Conservation (phyloP, 345 rosid genomes). For the Populus davidiana region DNA sequence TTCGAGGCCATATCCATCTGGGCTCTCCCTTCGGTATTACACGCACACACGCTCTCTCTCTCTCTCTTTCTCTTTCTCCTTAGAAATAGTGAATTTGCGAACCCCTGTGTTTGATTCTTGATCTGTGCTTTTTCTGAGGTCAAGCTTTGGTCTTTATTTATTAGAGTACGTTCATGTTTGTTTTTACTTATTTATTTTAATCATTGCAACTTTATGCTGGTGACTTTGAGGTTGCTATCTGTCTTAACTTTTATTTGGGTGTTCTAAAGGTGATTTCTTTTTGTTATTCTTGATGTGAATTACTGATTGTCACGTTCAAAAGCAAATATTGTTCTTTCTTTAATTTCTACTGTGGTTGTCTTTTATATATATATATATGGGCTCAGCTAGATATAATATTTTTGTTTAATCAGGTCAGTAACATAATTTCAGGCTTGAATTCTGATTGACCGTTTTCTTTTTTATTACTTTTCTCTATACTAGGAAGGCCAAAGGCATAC, state of each 20-base stretch:
- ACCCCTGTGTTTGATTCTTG: neutral
- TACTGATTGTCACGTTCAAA: neutral
- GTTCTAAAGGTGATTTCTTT: neutral
- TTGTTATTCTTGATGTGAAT: neutral
- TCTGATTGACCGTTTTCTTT: neutral
- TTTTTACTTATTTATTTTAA: neutral
- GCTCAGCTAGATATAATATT: neutral
- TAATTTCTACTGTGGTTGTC: neutral
- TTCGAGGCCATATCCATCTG: slow-evolving; percentile 38
- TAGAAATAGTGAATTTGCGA: neutral
- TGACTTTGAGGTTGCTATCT: neutral
- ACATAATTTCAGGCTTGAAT: neutral
- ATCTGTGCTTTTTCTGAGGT: neutral
- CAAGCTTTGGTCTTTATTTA: neutral
- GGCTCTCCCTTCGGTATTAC: slow-evolving; percentile 38
- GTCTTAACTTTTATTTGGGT: neutral
- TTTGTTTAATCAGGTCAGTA: neutral
- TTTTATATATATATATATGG: too few species aligned
- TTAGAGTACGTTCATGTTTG: neutral
- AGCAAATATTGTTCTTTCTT: neutral
- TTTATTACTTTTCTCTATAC: neutral
- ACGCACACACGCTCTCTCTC: neutral
- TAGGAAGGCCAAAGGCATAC: neutral
- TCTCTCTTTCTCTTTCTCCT: neutral
- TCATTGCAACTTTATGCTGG: too few species aligned